Base-by-base conservation (phyloP, 2,329 filamentous ascomycete species). In the Cladobotryum protrusum region DNA sequence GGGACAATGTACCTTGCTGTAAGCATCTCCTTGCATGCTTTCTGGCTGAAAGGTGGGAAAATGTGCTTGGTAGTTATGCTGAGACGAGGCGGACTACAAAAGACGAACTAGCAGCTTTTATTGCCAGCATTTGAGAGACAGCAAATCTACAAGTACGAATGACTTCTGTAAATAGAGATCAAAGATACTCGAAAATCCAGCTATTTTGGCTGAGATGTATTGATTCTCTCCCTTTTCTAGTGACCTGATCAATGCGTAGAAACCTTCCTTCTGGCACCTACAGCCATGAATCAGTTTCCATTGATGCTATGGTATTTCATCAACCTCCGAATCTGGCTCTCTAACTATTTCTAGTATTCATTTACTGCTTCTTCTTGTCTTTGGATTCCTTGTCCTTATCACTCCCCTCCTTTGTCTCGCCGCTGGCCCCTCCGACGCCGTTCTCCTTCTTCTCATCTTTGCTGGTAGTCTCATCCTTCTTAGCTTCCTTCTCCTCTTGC, bases 401-500 rank as follows among this genome's bases (percentile, higher is more conserved):
- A 7, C 55, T 51, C 8, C 60, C 63, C 54, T 79, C 76, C 67
- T 85, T 84, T 52, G 67, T 65, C 45, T 73, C 68, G 43, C 66
- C 64, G 43, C 67, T 71, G n/a, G 62, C 62, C 6, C 67, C 65
- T 52, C 70, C 72, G 33, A 61, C 59, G 40, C 63, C 63, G 15
- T 60, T 65, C 57, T 82, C 77, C 67, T 81, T 81, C 67, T 79
- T 79, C 57, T 81, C 77, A 46, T 78, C 75, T 56, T 80, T 80
- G 59, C 73, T 69, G 58, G 83, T 84, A 19, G 59, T 57, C 63
- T 87, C 86, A 44, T 85, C 83, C 64, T 90, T 89, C 73, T 89
- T 89, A 63, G 86, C 80, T 61, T 97, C 92, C 73, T 92, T 92
- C 64, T 99, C 93, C 65, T 97, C 93, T 64, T 95, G 87, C 68